Evolutionary conservation across 345 rosid species (phyloP).

Genomic region (Murraya koenigii): DNA sequence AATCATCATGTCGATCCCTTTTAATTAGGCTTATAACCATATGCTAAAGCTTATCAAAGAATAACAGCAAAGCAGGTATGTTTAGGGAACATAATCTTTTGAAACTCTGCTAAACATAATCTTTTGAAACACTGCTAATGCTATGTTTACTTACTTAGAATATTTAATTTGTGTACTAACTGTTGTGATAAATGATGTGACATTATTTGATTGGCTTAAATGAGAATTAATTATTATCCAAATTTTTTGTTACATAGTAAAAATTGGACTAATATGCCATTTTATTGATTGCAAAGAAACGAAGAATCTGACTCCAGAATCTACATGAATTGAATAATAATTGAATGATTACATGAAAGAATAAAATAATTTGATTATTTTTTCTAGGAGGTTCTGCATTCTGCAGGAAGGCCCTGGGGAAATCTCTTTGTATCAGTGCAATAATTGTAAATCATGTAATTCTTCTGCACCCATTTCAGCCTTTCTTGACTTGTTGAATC

Average conservation of each 20-base stretch:
- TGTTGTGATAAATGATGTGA: no score
- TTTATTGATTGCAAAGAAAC: background rate
- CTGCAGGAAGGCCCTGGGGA: conserved; percentile 46
- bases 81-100: no score
- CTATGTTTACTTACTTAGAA: no score
- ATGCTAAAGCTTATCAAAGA: no score
- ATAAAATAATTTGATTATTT: background rate
- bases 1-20: no score
- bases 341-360: background rate
- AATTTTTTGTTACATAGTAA: background rate
- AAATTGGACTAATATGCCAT: background rate
- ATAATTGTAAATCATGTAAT: conserved; percentile 66
- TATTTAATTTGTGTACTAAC: no score
- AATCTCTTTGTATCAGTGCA: conserved; percentile 56
- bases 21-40: no score
- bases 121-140: no score
- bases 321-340: background rate
- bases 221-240: no score
- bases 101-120: no score
- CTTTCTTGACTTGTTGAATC: conserved; percentile 33
- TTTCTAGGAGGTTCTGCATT: conserved; percentile 25
- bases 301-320: background rate
- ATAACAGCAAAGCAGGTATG: no score
- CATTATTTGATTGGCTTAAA: no score
- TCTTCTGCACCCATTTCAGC: conserved; percentile 53